These are phyloP conservation scores for Phytophthora hybrid DNA, from an alignment of 352 stramenopile genomes.

Conservation along the genomic window DNA sequence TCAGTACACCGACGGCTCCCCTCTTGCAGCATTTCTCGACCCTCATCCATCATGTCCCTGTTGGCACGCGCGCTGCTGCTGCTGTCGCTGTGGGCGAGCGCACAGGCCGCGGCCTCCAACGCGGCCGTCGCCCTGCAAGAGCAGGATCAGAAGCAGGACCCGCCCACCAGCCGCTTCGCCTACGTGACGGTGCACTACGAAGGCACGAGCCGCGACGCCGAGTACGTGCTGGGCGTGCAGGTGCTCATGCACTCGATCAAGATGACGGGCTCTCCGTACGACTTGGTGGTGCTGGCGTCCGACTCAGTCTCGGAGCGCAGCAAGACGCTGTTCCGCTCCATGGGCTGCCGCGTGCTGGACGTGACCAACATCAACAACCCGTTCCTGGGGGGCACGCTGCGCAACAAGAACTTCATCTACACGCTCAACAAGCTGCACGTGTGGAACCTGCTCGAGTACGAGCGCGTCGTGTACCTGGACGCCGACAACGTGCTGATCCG, in stretches of 20 bases:
- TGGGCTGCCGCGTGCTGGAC: constrained; percentile 86
- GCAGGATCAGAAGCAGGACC: constrained; percentile 10
- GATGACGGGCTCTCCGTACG: constrained; percentile 80
- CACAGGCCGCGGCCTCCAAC: constrained; percentile 1
- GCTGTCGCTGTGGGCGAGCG: constrained; percentile 28
- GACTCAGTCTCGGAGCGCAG: constrained; percentile 83
- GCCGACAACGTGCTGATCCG: constrained; percentile 92
- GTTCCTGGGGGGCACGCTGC: constrained; percentile 75
- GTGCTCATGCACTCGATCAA: constrained; percentile 90
- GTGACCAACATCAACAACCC: constrained; percentile 91
- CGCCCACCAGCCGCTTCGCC: constrained; percentile 69
- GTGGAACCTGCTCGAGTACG: constrained; percentile 92
- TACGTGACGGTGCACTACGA: constrained; percentile 91
- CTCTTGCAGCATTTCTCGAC: background rate
- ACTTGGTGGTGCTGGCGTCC: constrained; percentile 88
- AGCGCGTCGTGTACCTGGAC: constrained; percentile 92
- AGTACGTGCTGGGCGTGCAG: constrained; percentile 88
- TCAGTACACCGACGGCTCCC: background rate
- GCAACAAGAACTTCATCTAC: constrained; percentile 92
- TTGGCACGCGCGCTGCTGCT: constrained; percentile 33
- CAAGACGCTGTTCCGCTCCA: constrained; percentile 80
- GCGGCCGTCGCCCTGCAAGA: constrained; percentile 10
- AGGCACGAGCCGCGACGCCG: constrained; percentile 80
- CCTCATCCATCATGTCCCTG: constrained; percentile 26
- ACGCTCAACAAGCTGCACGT: constrained; percentile 93